These are phyloP conservation scores for Cubamyces sp. DNA, from an alignment of 768 basidiomycete species.

Conservation along the genomic window DNA sequence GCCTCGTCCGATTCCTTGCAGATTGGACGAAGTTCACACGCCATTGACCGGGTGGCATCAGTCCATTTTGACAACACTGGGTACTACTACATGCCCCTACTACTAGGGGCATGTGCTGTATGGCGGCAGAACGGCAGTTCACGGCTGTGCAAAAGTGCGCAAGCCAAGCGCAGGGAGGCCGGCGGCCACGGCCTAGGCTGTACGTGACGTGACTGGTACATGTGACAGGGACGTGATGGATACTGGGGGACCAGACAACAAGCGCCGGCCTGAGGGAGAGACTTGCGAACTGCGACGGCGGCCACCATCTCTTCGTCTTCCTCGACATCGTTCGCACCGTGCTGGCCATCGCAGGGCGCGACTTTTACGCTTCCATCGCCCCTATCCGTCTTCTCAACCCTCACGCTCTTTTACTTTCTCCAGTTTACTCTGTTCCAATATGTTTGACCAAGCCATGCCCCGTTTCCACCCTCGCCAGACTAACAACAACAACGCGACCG, in stretches of 20 bases:
- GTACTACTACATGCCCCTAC: no score
- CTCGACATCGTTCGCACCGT: slow-evolving; percentile 33
- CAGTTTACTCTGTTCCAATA: slow-evolving; percentile 7
- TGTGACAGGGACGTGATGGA: slow-evolving; percentile 25
- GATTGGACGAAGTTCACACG: no score
- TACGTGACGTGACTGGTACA: slow-evolving; percentile 10
- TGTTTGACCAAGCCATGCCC: slow-evolving; percentile 24
- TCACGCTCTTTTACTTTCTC: slow-evolving; percentile 31
- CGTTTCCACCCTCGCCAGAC: slow-evolving; percentile 25
- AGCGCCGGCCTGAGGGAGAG: background rate
- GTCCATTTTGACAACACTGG: no score
- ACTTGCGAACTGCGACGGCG: slow-evolving; percentile 6
- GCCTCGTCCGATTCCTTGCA: no score
- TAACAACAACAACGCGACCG: slow-evolving; percentile 27
- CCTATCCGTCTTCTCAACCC: slow-evolving; percentile 22
- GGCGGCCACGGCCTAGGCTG: background rate
- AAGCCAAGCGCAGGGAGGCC: background rate
- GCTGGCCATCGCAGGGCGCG: slow-evolving; percentile 38
- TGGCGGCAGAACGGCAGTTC: background rate
- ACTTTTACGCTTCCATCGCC: slow-evolving; percentile 10
- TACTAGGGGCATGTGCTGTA: background rate
- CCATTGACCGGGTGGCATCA: no score
- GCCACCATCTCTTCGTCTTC: slow-evolving; percentile 17
- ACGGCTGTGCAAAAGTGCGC: no score
- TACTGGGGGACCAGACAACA: background rate